Evolutionary conservation across 1,284 basidiomycete species (phyloP), one percentile per base, ranked within the genome.

Genomic region (Moniliophthora roreri): DNA sequence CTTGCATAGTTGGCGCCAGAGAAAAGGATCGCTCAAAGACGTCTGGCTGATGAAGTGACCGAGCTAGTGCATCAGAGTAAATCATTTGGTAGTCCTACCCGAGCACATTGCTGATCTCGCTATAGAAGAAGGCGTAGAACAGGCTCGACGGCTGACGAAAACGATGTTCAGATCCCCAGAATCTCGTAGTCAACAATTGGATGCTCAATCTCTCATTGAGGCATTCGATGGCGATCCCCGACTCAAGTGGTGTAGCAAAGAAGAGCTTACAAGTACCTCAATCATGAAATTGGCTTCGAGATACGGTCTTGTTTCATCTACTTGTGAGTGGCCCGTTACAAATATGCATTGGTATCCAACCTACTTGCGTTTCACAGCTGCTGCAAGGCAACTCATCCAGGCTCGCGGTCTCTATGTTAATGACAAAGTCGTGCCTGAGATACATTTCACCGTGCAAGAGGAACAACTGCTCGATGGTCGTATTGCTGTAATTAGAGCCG

Each of bases 31-130:
- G 92, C 93, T 1, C 96, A 98, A 66, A 78, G 76, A n/a, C 67
- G 81, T 9, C 77, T 98, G 2, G 96, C 96, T 5, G 76, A 81
- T 7, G 94, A 98, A 70, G 86, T 97, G 5, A 97, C 94, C 0
- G 82, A 90, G 58, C 80, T 98, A 53, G 85, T 96, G 4, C 95
- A 98, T 64, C 83, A 85, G 48, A 67, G 93, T 94, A 65, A 49
- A 80, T 72, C n/a, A 10, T 42, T 48, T 50, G n/a, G n/a, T n/a
- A 28, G 26, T 16, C 11, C 8, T 6, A 16, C 2, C 16, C 16
- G n/a, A 15, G 15, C n/a, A n/a, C n/a, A 16, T 15, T 40, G 39
- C 20, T 39, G 13, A 26, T n/a, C 5, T 38, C 11, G 20, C 32
- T 11, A 48, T 58, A 80, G 77, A 65, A 54, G 58, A 63, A 24